These are phyloP conservation scores for Oryza glaberrima DNA, from an alignment of 176 grass and related monocot species.

Conservation along the genomic window DNA sequence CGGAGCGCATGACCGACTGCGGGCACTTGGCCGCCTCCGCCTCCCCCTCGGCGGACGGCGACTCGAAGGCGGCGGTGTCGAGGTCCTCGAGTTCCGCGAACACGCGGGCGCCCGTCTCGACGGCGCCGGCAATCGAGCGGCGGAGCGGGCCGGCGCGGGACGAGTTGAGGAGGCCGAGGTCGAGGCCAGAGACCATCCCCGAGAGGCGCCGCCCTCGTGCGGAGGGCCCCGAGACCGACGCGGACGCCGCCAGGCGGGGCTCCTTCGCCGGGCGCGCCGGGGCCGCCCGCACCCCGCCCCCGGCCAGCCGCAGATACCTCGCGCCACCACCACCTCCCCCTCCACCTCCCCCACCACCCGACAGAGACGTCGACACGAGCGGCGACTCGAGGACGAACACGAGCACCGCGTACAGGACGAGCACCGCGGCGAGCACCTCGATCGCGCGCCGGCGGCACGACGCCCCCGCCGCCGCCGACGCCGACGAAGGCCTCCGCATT, in stretches of 20 bases:
- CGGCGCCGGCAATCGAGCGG: conserved; percentile 30
- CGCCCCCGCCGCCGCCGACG: not conserved
- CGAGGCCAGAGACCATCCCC: conserved; percentile 17
- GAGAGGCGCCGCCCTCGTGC: not conserved
- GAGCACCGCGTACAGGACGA: conserved; percentile 50
- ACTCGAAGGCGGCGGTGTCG: not conserved
- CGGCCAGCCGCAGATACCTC: conserved; percentile 32
- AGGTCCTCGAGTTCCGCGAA: conserved; percentile 38
- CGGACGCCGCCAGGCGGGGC: not conserved
- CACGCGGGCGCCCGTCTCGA: conserved; percentile 28
- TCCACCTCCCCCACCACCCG: not conserved
- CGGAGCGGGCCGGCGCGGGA: conserved; percentile 33
- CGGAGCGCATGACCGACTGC: conserved; percentile 52
- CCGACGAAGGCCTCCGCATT: conserved; percentile 34
- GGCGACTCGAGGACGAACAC: conserved; percentile 53
- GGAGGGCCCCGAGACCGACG: not conserved
- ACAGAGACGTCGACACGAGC: conserved; percentile 16
- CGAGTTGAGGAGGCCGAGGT: conserved; percentile 47
- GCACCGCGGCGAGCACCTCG: conserved; percentile 34
- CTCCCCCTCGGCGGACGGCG: not conserved
- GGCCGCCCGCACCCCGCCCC: not conserved
- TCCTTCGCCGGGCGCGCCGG: conserved; percentile 36
- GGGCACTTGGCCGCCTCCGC: conserved; percentile 37
- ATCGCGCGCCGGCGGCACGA: conserved; percentile 40
- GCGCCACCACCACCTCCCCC: not conserved